phyloP scores from a whole-genome alignment of 2,329 filamentous ascomycete species.

The Aspergillus caelatus region DNA sequence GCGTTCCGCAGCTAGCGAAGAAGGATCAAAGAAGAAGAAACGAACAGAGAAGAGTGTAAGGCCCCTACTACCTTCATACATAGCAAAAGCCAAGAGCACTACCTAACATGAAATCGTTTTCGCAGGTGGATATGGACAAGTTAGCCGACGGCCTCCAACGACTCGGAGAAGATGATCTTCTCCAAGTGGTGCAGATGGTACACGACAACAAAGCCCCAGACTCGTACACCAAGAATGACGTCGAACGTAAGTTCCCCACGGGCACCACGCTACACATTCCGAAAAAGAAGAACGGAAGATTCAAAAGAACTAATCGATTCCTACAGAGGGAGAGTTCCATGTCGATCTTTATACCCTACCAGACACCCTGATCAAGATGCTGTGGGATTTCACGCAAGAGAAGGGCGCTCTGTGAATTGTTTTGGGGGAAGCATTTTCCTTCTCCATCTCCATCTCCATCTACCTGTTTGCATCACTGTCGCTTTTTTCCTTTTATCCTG shows the following conservation, averaged over 20 bases:
- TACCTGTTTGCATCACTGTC: background rate
- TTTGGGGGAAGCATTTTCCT: slow-evolving; percentile 3
- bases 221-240: slow-evolving; percentile 95
- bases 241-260: slow-evolving; percentile 74
- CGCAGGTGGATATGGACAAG: slow-evolving; percentile 86
- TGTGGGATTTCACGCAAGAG: slow-evolving; percentile 80
- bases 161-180: slow-evolving; percentile 86
- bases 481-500: slow-evolving; percentile 7
- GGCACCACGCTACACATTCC: background rate
- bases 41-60: slow-evolving; percentile 64
- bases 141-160: slow-evolving; percentile 88
- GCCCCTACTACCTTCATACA: background rate
- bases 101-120: background rate
- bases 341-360: slow-evolving; percentile 98
- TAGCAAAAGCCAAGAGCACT: background rate
- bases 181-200: slow-evolving; percentile 96
- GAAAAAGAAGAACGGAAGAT: background rate
- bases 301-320: background rate
- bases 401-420: slow-evolving; percentile 42
- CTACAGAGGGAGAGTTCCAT: slow-evolving; percentile 88
- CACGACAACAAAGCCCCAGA: slow-evolving; percentile 95
- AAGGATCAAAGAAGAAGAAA: slow-evolving; percentile 75
- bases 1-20: slow-evolving; percentile 56
- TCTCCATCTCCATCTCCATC: background rate
- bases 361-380: slow-evolving; percentile 83